Conservation (phyloP, 352 stramenopile genomes). For the Blastocystis sp. region DNA sequence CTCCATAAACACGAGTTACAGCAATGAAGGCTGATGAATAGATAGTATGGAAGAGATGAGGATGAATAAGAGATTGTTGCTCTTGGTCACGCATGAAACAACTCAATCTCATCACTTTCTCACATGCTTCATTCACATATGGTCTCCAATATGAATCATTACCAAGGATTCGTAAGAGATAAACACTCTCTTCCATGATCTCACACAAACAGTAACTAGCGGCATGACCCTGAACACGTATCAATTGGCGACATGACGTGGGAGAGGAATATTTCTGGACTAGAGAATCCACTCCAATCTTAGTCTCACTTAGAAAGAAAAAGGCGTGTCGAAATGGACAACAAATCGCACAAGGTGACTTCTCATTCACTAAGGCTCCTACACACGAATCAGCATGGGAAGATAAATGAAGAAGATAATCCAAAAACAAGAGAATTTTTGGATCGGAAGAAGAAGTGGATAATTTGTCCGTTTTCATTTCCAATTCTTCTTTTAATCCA, state of each 20-base stretch:
- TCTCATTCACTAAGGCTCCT: slow-evolving; percentile 25
- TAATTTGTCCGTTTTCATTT: neutral
- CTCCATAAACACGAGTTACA: slow-evolving; percentile 42
- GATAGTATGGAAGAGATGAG: neutral
- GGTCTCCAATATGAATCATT: neutral
- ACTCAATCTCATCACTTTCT: neutral
- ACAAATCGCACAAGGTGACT: slow-evolving; percentile 44
- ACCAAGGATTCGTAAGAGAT: slow-evolving; percentile 8
- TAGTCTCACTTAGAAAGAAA: neutral
- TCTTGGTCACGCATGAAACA: neutral
- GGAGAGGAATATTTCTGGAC: neutral
- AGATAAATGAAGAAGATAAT: slow-evolving; percentile 47
- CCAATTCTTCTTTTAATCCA: neutral
- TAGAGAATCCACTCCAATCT: neutral
- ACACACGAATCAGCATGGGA: slow-evolving; percentile 33
- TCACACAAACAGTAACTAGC: slow-evolving; percentile 6
- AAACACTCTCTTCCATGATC: slow-evolving; percentile 44
- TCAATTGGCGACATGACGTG: slow-evolving; percentile 19
- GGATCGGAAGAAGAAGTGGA: neutral
- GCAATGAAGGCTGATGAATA: neutral
- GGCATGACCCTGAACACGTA: slow-evolving; percentile 30
- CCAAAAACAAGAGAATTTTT: neutral
- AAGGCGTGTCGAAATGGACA: slow-evolving; percentile 28
- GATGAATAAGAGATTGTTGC: neutral
- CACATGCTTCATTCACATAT: neutral